Percentiles rank a stretch among this genome's conserved stretches.
These are phyloP conservation scores for Neonectria coccinea DNA, from an alignment of 2,329 filamentous ascomycete species.

Conservation along the genomic window DNA sequence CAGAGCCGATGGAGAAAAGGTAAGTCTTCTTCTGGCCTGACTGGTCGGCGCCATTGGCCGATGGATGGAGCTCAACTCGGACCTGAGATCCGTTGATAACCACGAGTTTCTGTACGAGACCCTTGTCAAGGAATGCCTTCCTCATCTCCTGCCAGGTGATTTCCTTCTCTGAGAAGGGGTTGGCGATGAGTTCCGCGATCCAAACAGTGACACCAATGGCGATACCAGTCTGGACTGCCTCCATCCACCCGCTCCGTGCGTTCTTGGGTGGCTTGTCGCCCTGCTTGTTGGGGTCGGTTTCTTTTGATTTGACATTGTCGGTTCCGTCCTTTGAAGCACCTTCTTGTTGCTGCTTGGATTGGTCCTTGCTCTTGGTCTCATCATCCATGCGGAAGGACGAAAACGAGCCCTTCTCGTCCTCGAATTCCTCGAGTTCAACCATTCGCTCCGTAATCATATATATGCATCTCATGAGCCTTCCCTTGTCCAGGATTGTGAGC, in stretches of 20 bases:
- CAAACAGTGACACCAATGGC: conserved; percentile 67
- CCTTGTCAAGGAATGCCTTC: conserved; percentile 94
- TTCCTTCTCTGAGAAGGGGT: conserved; percentile 68
- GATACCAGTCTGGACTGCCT: conserved; percentile 51
- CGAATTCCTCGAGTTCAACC: conserved; percentile 46
- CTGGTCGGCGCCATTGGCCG: conserved; percentile 60
- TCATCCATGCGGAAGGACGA: conserved; percentile 31
- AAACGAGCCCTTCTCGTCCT: conserved; percentile 35
- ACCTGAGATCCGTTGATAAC: conserved; percentile 79
- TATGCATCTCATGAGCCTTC: conserved; percentile 51
- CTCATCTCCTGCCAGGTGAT: conserved; percentile 99
- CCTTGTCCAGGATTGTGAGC: conserved; percentile 53
- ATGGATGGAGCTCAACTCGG: conserved; percentile 81
- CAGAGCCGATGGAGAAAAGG: conserved; percentile 94
- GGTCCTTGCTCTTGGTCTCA: conserved; percentile 36
- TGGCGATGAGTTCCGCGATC: conserved; percentile 56
- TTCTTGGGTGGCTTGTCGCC: conserved; percentile 51
- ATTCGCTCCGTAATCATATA: conserved; percentile 53
- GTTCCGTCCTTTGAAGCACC: conserved; percentile 31
- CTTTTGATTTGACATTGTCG: conserved; percentile 40
- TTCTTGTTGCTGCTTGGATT: conserved; percentile 33
- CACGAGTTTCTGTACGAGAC: conserved; percentile 92
- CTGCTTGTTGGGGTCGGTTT: conserved; percentile 47
- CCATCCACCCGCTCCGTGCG: conserved; percentile 51
- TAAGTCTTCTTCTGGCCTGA: conserved; percentile 62